These are phyloP conservation scores for Paspalum vaginatum DNA, from an alignment of 176 grass and related monocot species.

Conservation along the genomic window DNA sequence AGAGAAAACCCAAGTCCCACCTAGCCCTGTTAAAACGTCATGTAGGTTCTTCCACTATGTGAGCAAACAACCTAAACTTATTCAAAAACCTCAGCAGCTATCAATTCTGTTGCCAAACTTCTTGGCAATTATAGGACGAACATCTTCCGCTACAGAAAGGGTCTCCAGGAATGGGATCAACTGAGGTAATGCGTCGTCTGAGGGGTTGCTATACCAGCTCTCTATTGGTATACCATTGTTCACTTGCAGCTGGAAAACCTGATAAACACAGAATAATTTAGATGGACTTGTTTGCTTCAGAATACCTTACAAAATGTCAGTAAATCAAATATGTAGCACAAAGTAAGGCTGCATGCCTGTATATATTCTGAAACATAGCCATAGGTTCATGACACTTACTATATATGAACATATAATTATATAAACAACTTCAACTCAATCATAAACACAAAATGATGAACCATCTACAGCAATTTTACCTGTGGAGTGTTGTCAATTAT, in stretches of 20 bases:
- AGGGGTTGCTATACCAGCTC: slow-evolving; percentile 83
- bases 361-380: background rate
- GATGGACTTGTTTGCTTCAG: background rate
- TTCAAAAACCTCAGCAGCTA: slow-evolving; percentile 35
- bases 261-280: slow-evolving; percentile 14
- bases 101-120: slow-evolving; percentile 69
- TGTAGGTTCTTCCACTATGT: slow-evolving; percentile 44
- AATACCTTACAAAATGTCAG: background rate
- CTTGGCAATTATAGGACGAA: slow-evolving; percentile 84
- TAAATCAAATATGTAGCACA: background rate
- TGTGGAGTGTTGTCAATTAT: slow-evolving; percentile 99
- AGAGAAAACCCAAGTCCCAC: slow-evolving; percentile 26
- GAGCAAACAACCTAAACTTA: slow-evolving; percentile 43
- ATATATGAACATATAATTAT: background rate
- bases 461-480: slow-evolving; percentile 56
- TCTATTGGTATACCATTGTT: slow-evolving; percentile 99
- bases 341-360: background rate
- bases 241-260: slow-evolving; percentile 96
- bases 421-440: slow-evolving; percentile 25
- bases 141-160: slow-evolving; percentile 75
- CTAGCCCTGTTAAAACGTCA: slow-evolving; percentile 37
- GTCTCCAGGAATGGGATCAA: slow-evolving; percentile 90
- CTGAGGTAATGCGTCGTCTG: slow-evolving; percentile 65
- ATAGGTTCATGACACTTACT: background rate
- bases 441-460: background rate